phyloP scores from a whole-genome alignment of 2,329 filamentous ascomycete species.

The Diaporthe sp. region DNA sequence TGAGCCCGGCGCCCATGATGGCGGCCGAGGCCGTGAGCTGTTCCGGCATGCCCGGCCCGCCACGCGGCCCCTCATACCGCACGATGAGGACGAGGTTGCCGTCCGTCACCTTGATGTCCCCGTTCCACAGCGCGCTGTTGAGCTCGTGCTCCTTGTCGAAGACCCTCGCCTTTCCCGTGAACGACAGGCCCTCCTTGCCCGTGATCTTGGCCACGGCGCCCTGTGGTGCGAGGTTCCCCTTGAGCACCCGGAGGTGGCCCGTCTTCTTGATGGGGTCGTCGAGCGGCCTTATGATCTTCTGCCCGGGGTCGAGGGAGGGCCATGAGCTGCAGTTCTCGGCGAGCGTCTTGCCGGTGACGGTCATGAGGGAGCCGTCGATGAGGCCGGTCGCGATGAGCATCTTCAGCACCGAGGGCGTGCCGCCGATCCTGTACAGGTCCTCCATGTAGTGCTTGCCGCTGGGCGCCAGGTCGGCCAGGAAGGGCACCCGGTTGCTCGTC shows the following conservation, averaged over 20 bases:
- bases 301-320: conserved; percentile 82
- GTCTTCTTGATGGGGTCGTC: conserved; percentile 81
- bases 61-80: conserved; percentile 93
- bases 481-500: conserved; percentile 85
- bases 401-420: conserved; percentile 88
- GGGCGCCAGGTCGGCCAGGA: conserved; percentile 88
- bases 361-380: conserved; percentile 83
- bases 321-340: conserved; percentile 84
- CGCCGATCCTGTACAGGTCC: conserved; percentile 88
- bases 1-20: conserved; percentile 92
- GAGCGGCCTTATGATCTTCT: conserved; percentile 86
- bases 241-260: conserved; percentile 90
- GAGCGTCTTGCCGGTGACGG: conserved; percentile 87
- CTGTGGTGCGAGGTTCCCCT: conserved; percentile 88
- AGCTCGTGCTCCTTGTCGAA: conserved; percentile 90
- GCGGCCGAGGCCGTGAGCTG: conserved; percentile 90
- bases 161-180: conserved; percentile 84
- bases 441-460: conserved; percentile 87
- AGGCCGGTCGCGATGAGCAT: conserved; percentile 82
- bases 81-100: conserved; percentile 93
- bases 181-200: conserved; percentile 89
- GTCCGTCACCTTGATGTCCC: conserved; percentile 62
- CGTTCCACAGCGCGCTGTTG: conserved; percentile 78
- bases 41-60: conserved; percentile 96
- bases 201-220: conserved; percentile 97